phyloP scores from a whole-genome alignment of 371 early-diverging fungal genomes.

The Entomophthora muscae region DNA sequence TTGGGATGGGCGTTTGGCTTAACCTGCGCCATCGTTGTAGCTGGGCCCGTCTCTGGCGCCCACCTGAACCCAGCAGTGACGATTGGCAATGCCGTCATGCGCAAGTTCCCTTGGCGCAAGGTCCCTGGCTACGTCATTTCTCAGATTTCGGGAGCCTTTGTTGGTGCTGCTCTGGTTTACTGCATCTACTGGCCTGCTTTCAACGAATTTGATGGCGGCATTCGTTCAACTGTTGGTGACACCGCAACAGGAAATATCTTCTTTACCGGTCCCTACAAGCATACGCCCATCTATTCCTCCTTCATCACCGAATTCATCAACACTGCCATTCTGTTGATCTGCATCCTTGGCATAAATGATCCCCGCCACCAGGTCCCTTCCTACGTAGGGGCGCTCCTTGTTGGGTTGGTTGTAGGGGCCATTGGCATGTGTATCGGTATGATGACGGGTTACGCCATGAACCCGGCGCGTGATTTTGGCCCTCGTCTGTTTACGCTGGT shows the following conservation, averaged over 20 bases:
- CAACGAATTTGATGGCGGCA: constrained; percentile 34
- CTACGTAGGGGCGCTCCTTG: constrained; percentile 22
- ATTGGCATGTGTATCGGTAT: constrained; percentile 46
- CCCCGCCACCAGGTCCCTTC: constrained; percentile 33
- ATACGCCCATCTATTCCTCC: constrained; percentile 33
- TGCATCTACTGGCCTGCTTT: constrained; percentile 24
- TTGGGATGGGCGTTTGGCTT: constrained; percentile 40
- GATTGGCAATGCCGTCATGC: constrained; percentile 41
- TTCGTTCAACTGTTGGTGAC: constrained; percentile 17
- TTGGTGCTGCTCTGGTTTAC: constrained; percentile 49
- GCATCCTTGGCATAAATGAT: constrained; percentile 54
- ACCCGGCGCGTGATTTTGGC: constrained; percentile 80
- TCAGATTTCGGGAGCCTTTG: constrained; percentile 49
- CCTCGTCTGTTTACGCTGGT: constrained; percentile 62
- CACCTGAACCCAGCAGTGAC: constrained; percentile 70
- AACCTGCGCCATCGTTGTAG: constrained; percentile 35
- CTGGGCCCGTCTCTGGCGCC: constrained; percentile 63
- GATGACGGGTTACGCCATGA: constrained; percentile 61
- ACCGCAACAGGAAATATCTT: constrained; percentile 47
- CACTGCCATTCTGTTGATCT: constrained; percentile 50
- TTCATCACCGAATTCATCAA: constrained; percentile 59
- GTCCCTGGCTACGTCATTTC: constrained; percentile 38
- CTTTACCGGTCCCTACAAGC: constrained; percentile 35
- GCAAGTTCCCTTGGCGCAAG: constrained; percentile 40
- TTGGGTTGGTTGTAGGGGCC: constrained; percentile 43